Conservation (phyloP, 2,329 filamentous ascomycete species). For the Exophiala mesophila region DNA sequence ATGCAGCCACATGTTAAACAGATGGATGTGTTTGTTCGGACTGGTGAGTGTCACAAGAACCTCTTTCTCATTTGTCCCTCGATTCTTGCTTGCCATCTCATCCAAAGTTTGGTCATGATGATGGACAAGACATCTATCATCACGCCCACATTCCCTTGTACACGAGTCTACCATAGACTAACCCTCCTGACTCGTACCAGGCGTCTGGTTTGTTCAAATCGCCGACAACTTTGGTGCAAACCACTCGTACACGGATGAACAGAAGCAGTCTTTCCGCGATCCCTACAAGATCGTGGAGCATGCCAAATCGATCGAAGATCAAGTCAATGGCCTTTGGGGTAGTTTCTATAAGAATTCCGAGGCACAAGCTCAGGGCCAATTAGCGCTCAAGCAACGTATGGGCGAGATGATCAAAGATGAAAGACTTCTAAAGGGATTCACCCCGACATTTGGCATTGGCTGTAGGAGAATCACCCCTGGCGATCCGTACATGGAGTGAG, state of each 20-base stretch:
- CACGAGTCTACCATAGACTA: neutral
- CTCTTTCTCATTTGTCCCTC: conserved; percentile 7
- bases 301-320: conserved; percentile 43
- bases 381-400: conserved; percentile 42
- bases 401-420: conserved; percentile 49
- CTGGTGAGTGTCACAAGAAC: conserved; percentile 28
- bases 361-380: conserved; percentile 36
- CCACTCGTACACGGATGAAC: conserved; percentile 40
- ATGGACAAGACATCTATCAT: too few species aligned
- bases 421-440: conserved; percentile 45
- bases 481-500: conserved; percentile 45
- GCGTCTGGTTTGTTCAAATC: conserved; percentile 38
- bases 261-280: conserved; percentile 38
- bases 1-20: conserved; percentile 46
- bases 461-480: conserved; percentile 46
- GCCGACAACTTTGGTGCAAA: conserved; percentile 44
- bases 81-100: too few species aligned
- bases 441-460: conserved; percentile 43
- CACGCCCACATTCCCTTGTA: conserved; percentile 21
- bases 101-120: too few species aligned
- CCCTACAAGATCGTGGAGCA: conserved; percentile 40
- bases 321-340: conserved; percentile 46
- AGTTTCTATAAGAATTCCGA: conserved; percentile 42
- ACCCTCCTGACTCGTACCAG: conserved; percentile 19
- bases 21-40: conserved; percentile 44